phyloP scores from a whole-genome alignment of 2,329 filamentous ascomycete genomes.

The Xylariaceae sp. region DNA sequence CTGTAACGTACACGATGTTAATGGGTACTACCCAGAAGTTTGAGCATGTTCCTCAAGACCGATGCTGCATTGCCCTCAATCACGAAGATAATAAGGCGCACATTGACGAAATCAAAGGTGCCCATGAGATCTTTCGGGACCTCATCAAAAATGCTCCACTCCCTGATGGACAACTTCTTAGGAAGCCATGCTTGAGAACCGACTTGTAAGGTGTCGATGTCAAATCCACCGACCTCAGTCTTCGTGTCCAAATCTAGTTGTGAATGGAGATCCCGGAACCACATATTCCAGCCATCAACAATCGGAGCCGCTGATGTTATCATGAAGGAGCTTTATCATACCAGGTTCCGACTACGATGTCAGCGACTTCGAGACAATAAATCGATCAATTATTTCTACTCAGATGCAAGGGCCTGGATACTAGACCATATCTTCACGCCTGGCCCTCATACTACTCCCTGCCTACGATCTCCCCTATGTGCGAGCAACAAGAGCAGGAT shows the following conservation, averaged over 20 bases:
- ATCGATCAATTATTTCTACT: too few species aligned
- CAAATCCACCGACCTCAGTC: background rate
- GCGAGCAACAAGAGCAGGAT: too few species aligned
- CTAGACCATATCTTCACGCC: too few species aligned
- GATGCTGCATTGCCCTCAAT: background rate
- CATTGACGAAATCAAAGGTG: background rate
- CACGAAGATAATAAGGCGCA: background rate
- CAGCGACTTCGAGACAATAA: background rate
- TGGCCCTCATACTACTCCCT: too few species aligned
- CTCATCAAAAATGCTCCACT: background rate
- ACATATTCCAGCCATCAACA: background rate
- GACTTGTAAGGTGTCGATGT: background rate
- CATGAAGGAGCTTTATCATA: too few species aligned
- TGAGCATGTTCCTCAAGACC: background rate
- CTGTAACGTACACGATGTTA: background rate
- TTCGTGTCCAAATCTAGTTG: background rate
- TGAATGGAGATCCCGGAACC: background rate
- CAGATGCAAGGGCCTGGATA: too few species aligned
- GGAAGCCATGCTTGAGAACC: background rate
- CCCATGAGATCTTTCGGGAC: background rate
- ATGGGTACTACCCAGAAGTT: background rate
- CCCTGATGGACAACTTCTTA: background rate
- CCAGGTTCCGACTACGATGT: too few species aligned
- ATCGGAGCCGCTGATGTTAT: background rate
- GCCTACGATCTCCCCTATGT: too few species aligned